A percentile compares a stretch with the other conserved stretches of the same genome.
phyloP scores from a whole-genome alignment of 2,329 filamentous ascomycete species.

The Tolypocladium guangdongense region DNA sequence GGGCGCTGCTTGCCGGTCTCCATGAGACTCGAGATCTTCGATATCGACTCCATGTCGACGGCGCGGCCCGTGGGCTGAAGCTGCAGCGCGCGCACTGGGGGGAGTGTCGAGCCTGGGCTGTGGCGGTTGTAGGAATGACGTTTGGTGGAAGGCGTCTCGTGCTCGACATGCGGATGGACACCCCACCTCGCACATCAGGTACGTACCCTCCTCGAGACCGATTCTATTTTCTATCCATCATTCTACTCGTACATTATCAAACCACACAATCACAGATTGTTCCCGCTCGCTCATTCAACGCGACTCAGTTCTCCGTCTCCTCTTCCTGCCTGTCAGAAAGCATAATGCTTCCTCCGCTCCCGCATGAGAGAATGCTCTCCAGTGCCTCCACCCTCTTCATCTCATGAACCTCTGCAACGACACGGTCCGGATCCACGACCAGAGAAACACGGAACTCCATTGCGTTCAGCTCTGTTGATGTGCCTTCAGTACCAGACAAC shows the following conservation, averaged over 20 bases:
- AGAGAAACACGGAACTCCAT: too few species aligned
- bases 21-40: slow-evolving; percentile 84
- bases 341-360: neutral
- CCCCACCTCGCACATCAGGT: neutral
- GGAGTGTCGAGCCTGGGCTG: neutral
- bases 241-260: neutral
- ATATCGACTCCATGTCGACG: slow-evolving; percentile 80
- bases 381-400: too few species aligned
- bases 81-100: neutral
- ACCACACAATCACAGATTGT: neutral
- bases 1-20: slow-evolving; percentile 63
- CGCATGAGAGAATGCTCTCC: too few species aligned
- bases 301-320: too few species aligned
- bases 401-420: neutral
- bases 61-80: neutral
- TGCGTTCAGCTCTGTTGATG: neutral
- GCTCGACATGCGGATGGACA: neutral
- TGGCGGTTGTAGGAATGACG: neutral
- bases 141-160: neutral
- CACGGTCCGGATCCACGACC: neutral
- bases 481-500: too few species aligned
- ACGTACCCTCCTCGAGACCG: neutral
- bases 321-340: neutral
- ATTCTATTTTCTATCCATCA: neutral
- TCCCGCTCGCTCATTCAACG: neutral